These are phyloP conservation scores for Eimeria maxima DNA, from an alignment of 169 alveolate genomes.

Conservation along the genomic window DNA sequence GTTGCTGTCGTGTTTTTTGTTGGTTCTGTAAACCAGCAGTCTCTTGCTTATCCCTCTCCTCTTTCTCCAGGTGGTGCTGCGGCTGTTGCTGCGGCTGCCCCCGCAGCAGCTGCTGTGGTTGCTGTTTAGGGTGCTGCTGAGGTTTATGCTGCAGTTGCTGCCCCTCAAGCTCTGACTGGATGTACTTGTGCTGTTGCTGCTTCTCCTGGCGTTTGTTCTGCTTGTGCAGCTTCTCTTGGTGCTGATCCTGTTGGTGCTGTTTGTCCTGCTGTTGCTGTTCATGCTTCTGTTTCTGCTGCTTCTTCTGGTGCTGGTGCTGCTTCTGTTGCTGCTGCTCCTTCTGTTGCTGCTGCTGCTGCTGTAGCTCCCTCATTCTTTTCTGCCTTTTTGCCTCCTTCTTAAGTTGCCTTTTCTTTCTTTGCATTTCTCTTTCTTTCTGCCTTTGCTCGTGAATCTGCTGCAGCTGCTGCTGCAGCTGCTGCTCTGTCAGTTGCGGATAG, in stretches of 20 bases:
- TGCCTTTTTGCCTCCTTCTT: neutral
- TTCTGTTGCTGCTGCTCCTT: neutral
- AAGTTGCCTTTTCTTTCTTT: neutral
- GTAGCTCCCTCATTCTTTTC: neutral
- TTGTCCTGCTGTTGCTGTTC: neutral
- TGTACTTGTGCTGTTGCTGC: neutral
- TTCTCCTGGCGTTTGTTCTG: neutral
- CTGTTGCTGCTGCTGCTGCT: slow-evolving; percentile 47
- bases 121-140: slow-evolving; percentile 42
- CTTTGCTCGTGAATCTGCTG: neutral
- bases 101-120: neutral
- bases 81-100: neutral
- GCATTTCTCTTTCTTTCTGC: neutral
- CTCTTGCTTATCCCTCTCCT: neutral
- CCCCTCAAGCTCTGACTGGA: neutral
- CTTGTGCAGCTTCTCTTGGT: neutral
- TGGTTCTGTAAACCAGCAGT: no score
- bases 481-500: slow-evolving; percentile 43
- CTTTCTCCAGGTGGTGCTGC: neutral
- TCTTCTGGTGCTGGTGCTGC: slow-evolving; percentile 6
- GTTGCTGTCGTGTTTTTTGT: no score
- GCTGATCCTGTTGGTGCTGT: neutral
- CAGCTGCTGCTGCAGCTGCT: slow-evolving; percentile 75
- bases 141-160: neutral
- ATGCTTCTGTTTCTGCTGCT: neutral